A percentile compares a stretch with the other conserved stretches of the same genome.
These are phyloP conservation scores for Pyrenochaeta sp. DNA, from an alignment of 2,329 filamentous ascomycete species.

Conservation along the genomic window DNA sequence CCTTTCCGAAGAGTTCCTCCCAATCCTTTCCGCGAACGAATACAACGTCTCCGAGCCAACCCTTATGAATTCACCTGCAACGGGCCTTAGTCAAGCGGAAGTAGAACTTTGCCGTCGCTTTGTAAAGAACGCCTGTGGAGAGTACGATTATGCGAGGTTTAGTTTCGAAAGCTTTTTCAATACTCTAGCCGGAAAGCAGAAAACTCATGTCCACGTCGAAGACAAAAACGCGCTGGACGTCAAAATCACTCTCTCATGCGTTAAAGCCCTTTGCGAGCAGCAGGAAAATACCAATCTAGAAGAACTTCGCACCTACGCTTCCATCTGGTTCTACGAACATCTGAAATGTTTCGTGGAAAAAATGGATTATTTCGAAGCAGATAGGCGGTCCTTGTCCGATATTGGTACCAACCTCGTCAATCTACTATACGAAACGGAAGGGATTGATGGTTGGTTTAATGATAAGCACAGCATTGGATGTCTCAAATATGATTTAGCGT, in stretches of 20 bases:
- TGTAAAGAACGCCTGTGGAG: conserved; percentile 9
- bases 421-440: conserved; percentile 6
- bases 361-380: conserved; percentile 8
- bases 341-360: conserved; percentile 10
- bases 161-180: conserved; percentile 19
- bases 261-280: not conserved
- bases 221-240: not conserved
- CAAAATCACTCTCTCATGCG: not conserved
- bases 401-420: conserved; percentile 4
- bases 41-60: not conserved
- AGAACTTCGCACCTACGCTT: conserved; percentile 7
- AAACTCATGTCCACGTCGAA: conserved; percentile 8
- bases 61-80: not conserved
- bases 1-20: conserved; percentile 6
- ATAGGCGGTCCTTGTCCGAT: conserved; percentile 3
- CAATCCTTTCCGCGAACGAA: conserved; percentile 1
- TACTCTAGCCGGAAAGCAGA: conserved; percentile 7
- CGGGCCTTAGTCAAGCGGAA: conserved; percentile 7
- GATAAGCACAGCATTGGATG: not conserved
- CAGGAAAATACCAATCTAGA: not conserved
- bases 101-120: conserved; percentile 14
- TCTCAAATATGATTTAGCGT: conserved; percentile 4
- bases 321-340: conserved; percentile 14
- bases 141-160: conserved; percentile 14
- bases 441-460: conserved; percentile 7